Evolutionary conservation across 108 stramenopile genomes (phyloP).

Genomic region (Cyclostephanos invisitatus): DNA sequence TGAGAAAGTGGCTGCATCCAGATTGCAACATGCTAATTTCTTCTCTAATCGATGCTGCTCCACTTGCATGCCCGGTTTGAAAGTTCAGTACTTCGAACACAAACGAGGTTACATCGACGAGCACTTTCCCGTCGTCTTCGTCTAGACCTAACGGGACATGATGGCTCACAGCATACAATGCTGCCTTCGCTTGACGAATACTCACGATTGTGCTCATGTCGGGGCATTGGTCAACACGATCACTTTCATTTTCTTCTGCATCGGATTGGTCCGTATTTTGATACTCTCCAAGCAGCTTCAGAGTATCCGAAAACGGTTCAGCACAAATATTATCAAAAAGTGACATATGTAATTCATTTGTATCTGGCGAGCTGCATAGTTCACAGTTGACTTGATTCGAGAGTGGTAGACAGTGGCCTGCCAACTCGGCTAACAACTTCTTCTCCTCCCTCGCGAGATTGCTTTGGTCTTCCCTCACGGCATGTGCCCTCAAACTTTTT

Average conservation of each 20-base stretch:
- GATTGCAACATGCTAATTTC: constrained; percentile 36
- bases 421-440: constrained; percentile 27
- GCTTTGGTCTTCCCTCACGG: constrained; percentile 18
- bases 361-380: neutral
- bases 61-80: neutral
- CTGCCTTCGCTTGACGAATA: constrained; percentile 25
- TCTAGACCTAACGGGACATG: constrained; percentile 28
- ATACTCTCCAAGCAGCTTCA: constrained; percentile 9
- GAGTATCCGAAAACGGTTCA: constrained; percentile 10
- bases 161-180: constrained; percentile 38
- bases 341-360: constrained; percentile 17
- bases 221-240: neutral
- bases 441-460: constrained; percentile 30
- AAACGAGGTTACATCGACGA: constrained; percentile 30
- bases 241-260: neutral
- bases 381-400: neutral
- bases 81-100: constrained; percentile 23
- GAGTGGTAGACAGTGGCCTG: constrained; percentile 37
- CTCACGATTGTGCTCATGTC: neutral
- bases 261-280: neutral
- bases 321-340: constrained; percentile 25
- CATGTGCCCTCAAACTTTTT: constrained; percentile 1
- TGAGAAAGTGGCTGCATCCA: constrained; percentile 37
- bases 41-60: neutral
- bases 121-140: constrained; percentile 20